A percentile compares a stretch with the other conserved stretches of the same genome.
These are phyloP conservation scores for Geotrichum candidum DNA, from an alignment of 1,139 yeast genomes.

Conservation along the genomic window DNA sequence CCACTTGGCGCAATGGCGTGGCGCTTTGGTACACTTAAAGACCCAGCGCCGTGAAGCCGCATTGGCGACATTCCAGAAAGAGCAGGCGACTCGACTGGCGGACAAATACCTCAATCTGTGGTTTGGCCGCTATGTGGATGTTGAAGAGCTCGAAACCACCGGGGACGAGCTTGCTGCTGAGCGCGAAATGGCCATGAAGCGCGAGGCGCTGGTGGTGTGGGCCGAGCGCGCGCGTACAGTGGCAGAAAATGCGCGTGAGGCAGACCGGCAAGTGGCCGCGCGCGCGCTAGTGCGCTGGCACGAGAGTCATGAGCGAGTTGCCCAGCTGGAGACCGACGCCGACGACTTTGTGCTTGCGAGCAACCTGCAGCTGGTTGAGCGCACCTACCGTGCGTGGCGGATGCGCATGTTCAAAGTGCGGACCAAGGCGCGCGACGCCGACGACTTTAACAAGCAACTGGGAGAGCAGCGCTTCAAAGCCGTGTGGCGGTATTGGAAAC, in stretches of 20 bases:
- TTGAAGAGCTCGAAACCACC: conserved; percentile 7
- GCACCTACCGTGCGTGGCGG: conserved; percentile 25
- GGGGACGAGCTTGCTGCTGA: not conserved
- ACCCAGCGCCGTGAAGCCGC: not conserved
- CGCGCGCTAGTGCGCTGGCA: conserved; percentile 1
- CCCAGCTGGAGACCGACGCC: not conserved
- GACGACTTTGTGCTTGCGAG: not conserved
- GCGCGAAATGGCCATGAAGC: not conserved
- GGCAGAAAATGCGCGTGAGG: conserved; percentile 4
- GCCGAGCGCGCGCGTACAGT: not conserved
- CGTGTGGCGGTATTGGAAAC: conserved; percentile 25
- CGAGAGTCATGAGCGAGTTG: not conserved
- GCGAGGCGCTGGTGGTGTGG: conserved; percentile 3
- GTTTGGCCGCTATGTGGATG: conserved; percentile 1
- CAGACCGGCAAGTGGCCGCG: conserved; percentile 3
- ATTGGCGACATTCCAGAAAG: not conserved
- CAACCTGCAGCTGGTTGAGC: conserved; percentile 6
- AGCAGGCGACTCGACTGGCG: not conserved
- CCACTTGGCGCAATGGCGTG: conserved; percentile 2
- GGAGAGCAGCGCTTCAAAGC: conserved; percentile 22
- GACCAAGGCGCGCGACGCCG: conserved; percentile 25
- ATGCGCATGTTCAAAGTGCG: conserved; percentile 24
- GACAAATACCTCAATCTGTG: not conserved
- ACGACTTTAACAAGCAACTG: conserved; percentile 21
- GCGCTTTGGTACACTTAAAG: not conserved